phyloP scores from a whole-genome alignment of 2,329 filamentous ascomycete genomes.

The Monosporascus sp. region DNA sequence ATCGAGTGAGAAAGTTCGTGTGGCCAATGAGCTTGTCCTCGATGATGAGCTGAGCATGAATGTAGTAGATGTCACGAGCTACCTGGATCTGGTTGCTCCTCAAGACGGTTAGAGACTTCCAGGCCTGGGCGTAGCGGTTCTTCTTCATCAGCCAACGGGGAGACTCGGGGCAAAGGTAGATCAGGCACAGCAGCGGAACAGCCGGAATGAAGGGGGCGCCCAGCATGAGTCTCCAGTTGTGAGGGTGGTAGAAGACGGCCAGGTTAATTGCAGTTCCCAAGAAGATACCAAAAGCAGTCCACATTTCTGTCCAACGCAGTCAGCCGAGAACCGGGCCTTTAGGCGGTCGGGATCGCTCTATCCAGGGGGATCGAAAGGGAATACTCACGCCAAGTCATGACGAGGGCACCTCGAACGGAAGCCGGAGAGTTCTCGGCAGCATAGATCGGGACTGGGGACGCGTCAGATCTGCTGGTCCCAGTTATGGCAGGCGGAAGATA shows the following conservation, averaged over 20 bases:
- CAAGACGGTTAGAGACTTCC: slow-evolving; percentile 46
- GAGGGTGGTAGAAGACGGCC: slow-evolving; percentile 34
- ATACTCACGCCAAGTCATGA: slow-evolving; percentile 67
- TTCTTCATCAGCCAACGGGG: slow-evolving; percentile 66
- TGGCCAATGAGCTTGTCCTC: slow-evolving; percentile 47
- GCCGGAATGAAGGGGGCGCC: slow-evolving; percentile 57
- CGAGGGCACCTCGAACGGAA: slow-evolving; percentile 65
- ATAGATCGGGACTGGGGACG: slow-evolving; percentile 59
- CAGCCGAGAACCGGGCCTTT: neutral
- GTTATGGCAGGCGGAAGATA: neutral
- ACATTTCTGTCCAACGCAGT: slow-evolving; percentile 41
- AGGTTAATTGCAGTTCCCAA: slow-evolving; percentile 58
- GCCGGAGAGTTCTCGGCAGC: slow-evolving; percentile 70
- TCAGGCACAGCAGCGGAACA: slow-evolving; percentile 52
- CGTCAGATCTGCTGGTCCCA: neutral
- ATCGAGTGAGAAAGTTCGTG: slow-evolving; percentile 56
- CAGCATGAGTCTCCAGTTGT: slow-evolving; percentile 36
- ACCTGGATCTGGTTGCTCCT: slow-evolving; percentile 53
- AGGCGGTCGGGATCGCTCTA: neutral
- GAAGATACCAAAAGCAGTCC: slow-evolving; percentile 57
- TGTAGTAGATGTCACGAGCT: slow-evolving; percentile 58
- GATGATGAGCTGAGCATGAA: slow-evolving; percentile 58
- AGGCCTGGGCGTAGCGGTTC: slow-evolving; percentile 55
- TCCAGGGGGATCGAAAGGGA: neutral
- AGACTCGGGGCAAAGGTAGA: slow-evolving; percentile 63